Evolutionary conservation across 345 rosid genomes (phyloP), one percentile per base, ranked within the genome.

Genomic region (Viola odorata): DNA sequence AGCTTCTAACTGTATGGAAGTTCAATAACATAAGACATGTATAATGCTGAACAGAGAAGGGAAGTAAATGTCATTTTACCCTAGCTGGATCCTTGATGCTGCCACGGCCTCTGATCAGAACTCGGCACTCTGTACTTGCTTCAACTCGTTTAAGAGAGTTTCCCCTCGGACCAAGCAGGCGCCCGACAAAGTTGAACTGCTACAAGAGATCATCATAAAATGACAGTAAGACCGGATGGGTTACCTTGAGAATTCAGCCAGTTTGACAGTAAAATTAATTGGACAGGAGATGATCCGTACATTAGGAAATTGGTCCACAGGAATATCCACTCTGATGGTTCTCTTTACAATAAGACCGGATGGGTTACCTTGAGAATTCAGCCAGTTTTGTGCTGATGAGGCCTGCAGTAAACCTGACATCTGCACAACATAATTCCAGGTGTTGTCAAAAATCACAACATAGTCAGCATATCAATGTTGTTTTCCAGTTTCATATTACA

Each of bases 161-260:
- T 8, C 99, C 99, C 72, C 98, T 80, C 53, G 98, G 99, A 41
- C 98, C 99, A 65, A 95, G 86, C 66, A 95, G 95, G 63, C 98
- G 98, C 37, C 99, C 98, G 11, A 95, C 99, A 75, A 95, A 95
- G 75, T 95, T 95, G 83, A 65, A 95, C 99, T 95, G 87, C 74
- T 68, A 69, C 17, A 62, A 69, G 39, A 61, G 66, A 61, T 53
- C 17, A 45, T 23, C 52, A 53, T 77, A 64, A 73, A 74, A 62
- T 5, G 13, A 71, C 99, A 54, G 86, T 81, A 69, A 89, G 88
- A 61, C 97, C 89, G 3, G 97, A 90, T 45, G 96, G 80, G 78
- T 85, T 76, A 70, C 85, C 80, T 38, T 80, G 97, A 62, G 49
- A 37, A 51, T 55, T 77, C 66, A 73, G 75, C 60, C 5, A n/a